Conservation (phyloP, 2,329 filamentous ascomycete genomes). For the Ascosphaera aggregata region DNA sequence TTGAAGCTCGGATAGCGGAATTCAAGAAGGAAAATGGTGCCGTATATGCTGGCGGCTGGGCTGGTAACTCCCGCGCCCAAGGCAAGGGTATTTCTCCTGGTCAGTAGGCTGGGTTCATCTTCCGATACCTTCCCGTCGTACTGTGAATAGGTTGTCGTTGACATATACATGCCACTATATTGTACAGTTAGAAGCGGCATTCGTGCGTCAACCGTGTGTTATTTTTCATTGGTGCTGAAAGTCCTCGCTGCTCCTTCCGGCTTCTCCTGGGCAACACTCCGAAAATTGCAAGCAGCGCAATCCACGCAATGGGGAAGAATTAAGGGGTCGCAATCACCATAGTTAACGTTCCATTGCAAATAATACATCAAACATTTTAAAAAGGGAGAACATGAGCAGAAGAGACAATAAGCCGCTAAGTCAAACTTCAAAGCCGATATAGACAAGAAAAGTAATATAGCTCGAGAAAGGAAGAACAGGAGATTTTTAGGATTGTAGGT, state of each 20-base stretch:
- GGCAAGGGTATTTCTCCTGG: slow-evolving; percentile 75
- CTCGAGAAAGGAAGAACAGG: neutral
- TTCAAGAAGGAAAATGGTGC: slow-evolving; percentile 45
- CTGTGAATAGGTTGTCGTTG: neutral
- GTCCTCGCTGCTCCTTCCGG: no score
- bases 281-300: no score
- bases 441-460: slow-evolving; percentile 1
- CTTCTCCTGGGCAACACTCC: no score
- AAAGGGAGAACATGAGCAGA: neutral
- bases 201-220: neutral
- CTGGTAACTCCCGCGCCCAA: slow-evolving; percentile 46
- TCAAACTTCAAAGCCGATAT: neutral
- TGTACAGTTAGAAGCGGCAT: neutral
- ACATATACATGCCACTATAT: slow-evolving; percentile 1
- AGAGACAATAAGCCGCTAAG: neutral
- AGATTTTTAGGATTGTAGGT: neutral
- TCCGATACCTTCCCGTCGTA: neutral
- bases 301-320: no score
- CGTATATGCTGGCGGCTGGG: slow-evolving; percentile 72
- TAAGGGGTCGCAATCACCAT: no score
- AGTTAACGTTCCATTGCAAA: neutral
- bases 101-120: slow-evolving; percentile 33
- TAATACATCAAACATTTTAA: neutral
- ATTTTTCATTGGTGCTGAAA: no score
- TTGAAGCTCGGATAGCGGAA: slow-evolving; percentile 73